Evolutionary conservation across 192 early-diverging fungal species (phyloP).

Genomic region (Cladochytrium replicatum): DNA sequence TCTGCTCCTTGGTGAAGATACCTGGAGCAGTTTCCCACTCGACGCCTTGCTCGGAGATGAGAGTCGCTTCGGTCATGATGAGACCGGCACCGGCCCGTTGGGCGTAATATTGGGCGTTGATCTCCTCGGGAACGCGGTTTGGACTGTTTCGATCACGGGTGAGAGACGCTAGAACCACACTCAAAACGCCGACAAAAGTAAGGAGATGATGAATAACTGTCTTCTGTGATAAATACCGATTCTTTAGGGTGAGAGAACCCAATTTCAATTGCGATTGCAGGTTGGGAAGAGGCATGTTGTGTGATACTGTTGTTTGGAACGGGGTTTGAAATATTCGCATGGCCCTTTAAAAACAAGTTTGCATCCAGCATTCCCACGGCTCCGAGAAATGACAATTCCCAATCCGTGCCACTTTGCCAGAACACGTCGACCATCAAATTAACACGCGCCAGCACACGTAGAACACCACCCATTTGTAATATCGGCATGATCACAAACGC

Average conservation of each 20-base stretch:
- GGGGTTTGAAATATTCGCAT: too few species aligned
- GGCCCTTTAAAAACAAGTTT: too few species aligned
- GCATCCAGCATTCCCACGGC: too few species aligned
- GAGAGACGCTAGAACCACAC: constrained; percentile 6
- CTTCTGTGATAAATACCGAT: constrained; percentile 3
- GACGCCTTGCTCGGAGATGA: constrained; percentile 3
- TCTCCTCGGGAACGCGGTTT: not conserved
- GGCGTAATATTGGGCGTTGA: constrained; percentile 9
- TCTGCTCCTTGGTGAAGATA: constrained; percentile 30
- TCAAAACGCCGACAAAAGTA: not conserved
- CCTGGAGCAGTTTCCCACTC: constrained; percentile 27
- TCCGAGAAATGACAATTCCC: too few species aligned
- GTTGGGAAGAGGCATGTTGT: too few species aligned
- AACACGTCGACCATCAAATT: too few species aligned
- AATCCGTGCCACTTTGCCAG: too few species aligned
- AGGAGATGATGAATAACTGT: not conserved
- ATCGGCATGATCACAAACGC: too few species aligned
- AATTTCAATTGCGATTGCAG: constrained; percentile 10
- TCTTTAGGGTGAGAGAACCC: constrained; percentile 18
- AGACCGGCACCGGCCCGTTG: constrained; percentile 6
- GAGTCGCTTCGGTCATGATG: constrained; percentile 5
- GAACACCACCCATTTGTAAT: too few species aligned
- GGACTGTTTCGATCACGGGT: constrained; percentile 6
- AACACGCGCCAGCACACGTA: too few species aligned
- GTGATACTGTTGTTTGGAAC: too few species aligned